Base-by-base conservation (phyloP, 768 basidiomycete species). In the Dacryopinax primogenitus region DNA sequence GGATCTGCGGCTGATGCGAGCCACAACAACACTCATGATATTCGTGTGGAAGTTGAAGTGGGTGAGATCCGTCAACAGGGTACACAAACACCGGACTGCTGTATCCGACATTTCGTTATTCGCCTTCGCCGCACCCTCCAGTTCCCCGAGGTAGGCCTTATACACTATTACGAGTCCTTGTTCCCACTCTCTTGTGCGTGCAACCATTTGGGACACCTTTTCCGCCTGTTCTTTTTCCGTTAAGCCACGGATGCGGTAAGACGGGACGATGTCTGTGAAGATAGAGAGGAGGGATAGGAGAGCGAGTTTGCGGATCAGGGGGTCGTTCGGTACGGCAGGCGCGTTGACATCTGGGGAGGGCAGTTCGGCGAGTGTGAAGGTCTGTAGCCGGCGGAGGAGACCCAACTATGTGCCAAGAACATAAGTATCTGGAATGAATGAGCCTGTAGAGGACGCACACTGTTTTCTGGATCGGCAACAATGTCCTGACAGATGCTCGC, bases 41-140 rank as follows among this genome's bases (percentile, higher is more conserved):
- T 98, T 96, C 69, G 84, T 80, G 47, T 90, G 84, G 75, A 97
- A 98, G 77, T 98, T 99, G 84, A 99, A 99, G 76, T 98, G 93
- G 15, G 91, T 88, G 67, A 86, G 84, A 72, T 91, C 86, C 21
- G 81, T 80, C 28, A 92, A 78, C 45, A 98, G 80, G 3, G 86
- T 86, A 76, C 93, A 94, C 82, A 98, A 87, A 75, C 87, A 91
- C 72, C 83, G 86, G 63, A 98, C 79, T 61, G 87, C 83, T 9
- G 85, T 74, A 63, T 86, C 84, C 28, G 84, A 79, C 18, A 93
- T 75, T 63, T 84, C 84, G 64, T 78, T 83, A 69, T 82, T 87
- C 90, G 92, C 83, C 83, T 93, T 95, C 69, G 96, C 75, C 76
- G 96, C 95, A 32, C 77, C 74, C 76, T 98, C 94, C 39, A 97